phyloP scores from a whole-genome alignment of 2,329 filamentous ascomycete species.

The Scleromitrula shiraiana region DNA sequence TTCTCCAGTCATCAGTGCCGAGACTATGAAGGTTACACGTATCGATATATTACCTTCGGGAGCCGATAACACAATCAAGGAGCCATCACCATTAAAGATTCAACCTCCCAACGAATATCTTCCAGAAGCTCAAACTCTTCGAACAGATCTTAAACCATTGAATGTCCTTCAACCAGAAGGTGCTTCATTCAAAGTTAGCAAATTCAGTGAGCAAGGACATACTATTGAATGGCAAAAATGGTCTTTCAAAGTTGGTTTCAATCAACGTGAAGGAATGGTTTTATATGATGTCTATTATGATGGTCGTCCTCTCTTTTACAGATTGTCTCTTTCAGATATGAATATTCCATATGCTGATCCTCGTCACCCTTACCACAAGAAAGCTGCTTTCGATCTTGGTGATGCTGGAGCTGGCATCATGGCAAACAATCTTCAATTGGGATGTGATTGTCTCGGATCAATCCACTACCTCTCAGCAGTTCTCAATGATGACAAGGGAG shows the following conservation, averaged over 20 bases:
- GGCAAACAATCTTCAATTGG: slow-evolving; percentile 61
- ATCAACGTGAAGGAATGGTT: slow-evolving; percentile 57
- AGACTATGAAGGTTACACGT: slow-evolving; percentile 55
- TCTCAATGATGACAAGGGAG: slow-evolving; percentile 51
- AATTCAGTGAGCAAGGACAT: slow-evolving; percentile 44
- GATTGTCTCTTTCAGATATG: slow-evolving; percentile 59
- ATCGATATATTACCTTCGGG: slow-evolving; percentile 65
- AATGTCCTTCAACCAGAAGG: slow-evolving; percentile 58
- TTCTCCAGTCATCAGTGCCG: slow-evolving; percentile 57
- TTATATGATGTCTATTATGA: slow-evolving; percentile 60
- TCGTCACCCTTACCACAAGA: slow-evolving; percentile 59
- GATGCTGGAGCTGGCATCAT: slow-evolving; percentile 59
- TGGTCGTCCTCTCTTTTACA: slow-evolving; percentile 57
- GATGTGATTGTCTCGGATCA: slow-evolving; percentile 62
- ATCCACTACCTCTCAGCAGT: slow-evolving; percentile 59
- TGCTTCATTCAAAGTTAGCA: slow-evolving; percentile 48
- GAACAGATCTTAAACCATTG: slow-evolving; percentile 55
- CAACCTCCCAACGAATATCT: slow-evolving; percentile 55
- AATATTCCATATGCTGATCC: slow-evolving; percentile 53
- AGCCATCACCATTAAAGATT: slow-evolving; percentile 48
- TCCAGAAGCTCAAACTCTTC: slow-evolving; percentile 50
- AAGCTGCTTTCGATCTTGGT: slow-evolving; percentile 62
- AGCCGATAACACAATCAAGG: slow-evolving; percentile 48
- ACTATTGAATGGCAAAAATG: slow-evolving; percentile 60
- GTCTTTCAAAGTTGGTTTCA: slow-evolving; percentile 53